Percentiles rank a stretch among this genome's conserved stretches.
phyloP scores from a whole-genome alignment of 2,329 filamentous ascomycete genomes.

The Aspergillaceae sp. region DNA sequence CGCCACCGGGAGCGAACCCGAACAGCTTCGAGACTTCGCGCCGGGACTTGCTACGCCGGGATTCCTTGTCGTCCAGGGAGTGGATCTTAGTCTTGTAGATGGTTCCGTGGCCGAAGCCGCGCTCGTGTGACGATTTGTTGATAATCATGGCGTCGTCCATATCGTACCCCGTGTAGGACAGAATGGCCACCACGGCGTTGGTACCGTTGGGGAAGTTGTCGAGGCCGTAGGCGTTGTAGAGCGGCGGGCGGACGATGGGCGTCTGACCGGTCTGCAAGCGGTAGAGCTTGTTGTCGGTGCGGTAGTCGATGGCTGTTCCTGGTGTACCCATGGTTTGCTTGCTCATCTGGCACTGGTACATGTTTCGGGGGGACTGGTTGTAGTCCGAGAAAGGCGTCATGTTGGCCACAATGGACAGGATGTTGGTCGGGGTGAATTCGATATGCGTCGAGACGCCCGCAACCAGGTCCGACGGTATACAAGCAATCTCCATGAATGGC shows the following conservation, averaged over 20 bases:
- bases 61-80: constrained; percentile 68
- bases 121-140: constrained; percentile 93
- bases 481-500: constrained; percentile 96
- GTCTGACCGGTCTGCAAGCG: constrained; percentile 92
- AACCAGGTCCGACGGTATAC: constrained; percentile 75
- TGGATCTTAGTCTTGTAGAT: constrained; percentile 98
- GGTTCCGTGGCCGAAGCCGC: constrained; percentile 89
- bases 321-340: constrained; percentile 99
- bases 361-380: constrained; percentile 97
- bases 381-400: constrained; percentile 99
- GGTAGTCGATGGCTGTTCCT: constrained; percentile 70
- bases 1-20: constrained; percentile 73
- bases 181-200: constrained; percentile 93
- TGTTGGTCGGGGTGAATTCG: constrained; percentile 89
- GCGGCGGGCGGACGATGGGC: constrained; percentile 78
- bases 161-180: constrained; percentile 97
- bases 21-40: constrained; percentile 74
- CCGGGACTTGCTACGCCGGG: constrained; percentile 54
- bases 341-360: constrained; percentile 99
- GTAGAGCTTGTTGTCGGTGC: constrained; percentile 97
- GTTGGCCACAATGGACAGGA: constrained; percentile 93
- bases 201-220: constrained; percentile 97
- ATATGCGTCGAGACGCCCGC: constrained; percentile 90
- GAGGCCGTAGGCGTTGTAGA: constrained; percentile 92
- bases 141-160: constrained; percentile 99